phyloP scores from a whole-genome alignment of 495 filamentous ascomycete genomes.

The Opeltia flavorubescens region DNA sequence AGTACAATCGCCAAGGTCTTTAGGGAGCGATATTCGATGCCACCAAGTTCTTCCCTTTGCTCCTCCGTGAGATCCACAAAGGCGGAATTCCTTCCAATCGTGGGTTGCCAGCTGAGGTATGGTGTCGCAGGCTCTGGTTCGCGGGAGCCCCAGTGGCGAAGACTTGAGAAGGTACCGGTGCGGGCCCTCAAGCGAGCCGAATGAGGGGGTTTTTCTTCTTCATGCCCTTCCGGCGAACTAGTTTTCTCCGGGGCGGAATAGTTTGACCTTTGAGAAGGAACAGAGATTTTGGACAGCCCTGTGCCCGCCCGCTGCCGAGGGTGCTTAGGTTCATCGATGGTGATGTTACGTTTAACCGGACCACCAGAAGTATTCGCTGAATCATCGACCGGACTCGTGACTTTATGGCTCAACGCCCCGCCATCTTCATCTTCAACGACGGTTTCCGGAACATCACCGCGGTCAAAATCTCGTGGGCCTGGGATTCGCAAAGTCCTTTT shows the following conservation, averaged over 20 bases:
- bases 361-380: background rate
- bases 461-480: slow-evolving; percentile 73
- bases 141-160: slow-evolving; percentile 18
- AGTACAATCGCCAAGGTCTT: slow-evolving; percentile 73
- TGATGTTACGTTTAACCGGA: slow-evolving; percentile 28
- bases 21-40: slow-evolving; percentile 84
- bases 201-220: slow-evolving; percentile 8
- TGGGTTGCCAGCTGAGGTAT: slow-evolving; percentile 89
- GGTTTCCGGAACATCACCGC: slow-evolving; percentile 52
- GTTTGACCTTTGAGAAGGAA: slow-evolving; percentile 5
- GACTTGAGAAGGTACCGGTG: slow-evolving; percentile 23
- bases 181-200: slow-evolving; percentile 10
- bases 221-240: background rate
- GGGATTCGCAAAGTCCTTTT: slow-evolving; percentile 68
- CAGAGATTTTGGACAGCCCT: background rate
- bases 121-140: slow-evolving; percentile 42
- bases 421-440: slow-evolving; percentile 35
- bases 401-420: slow-evolving; percentile 6
- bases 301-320: slow-evolving; percentile 12
- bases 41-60: slow-evolving; percentile 83
- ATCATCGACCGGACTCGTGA: slow-evolving; percentile 7
- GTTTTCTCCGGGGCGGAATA: slow-evolving; percentile 6
- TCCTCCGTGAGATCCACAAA: slow-evolving; percentile 81
- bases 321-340: slow-evolving; percentile 30
- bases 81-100: slow-evolving; percentile 77